phyloP scores from a whole-genome alignment of 2,329 filamentous ascomycete genomes.

The Aspergillus sp. region DNA sequence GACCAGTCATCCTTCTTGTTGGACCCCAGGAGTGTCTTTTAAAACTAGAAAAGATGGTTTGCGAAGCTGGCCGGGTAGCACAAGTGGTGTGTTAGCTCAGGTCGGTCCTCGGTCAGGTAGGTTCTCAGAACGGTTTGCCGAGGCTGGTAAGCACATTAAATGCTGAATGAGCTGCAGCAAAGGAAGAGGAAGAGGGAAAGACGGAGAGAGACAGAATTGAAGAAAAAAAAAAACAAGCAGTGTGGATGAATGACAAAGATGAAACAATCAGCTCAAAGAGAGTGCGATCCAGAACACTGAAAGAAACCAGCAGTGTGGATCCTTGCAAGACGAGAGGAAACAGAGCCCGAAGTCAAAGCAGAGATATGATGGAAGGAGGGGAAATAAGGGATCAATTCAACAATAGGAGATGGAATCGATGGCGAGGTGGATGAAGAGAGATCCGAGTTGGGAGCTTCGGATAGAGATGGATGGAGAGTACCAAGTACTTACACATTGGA shows the following conservation, averaged over 20 bases:
- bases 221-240: neutral
- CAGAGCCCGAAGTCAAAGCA: conserved; percentile 1
- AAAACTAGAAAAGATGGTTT: conserved; percentile 29
- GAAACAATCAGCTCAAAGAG: conserved; percentile 2
- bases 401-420: conserved; percentile 1
- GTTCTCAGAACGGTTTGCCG: neutral
- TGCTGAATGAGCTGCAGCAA: neutral
- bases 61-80: conserved; percentile 21
- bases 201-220: neutral
- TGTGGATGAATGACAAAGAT: neutral
- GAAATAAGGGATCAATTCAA: conserved; percentile 7
- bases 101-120: neutral
- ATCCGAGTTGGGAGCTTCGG: no score
- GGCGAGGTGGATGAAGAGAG: no score
- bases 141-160: neutral
- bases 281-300: conserved; percentile 8
- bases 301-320: conserved; percentile 9
- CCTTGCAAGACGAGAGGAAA: neutral
- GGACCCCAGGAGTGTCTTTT: conserved; percentile 32
- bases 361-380: neutral
- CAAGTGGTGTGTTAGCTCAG: conserved; percentile 14
- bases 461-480: neutral
- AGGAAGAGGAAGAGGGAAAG: neutral
- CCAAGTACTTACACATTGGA: conserved; percentile 23
- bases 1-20: conserved; percentile 30